Base-by-base conservation (phyloP, 805 yeast species). In the Cyberlindnera japonica region DNA sequence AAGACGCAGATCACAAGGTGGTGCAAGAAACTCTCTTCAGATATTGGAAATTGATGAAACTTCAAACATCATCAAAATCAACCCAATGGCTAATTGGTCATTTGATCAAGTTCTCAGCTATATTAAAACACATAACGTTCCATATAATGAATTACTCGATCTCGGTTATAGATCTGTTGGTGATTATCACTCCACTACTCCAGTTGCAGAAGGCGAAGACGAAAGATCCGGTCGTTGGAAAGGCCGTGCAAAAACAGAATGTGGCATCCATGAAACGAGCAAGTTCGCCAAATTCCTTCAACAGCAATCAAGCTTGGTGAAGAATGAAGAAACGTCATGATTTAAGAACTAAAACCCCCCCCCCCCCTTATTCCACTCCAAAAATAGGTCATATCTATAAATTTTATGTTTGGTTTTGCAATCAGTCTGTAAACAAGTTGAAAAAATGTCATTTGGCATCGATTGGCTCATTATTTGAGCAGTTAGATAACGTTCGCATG, bases 211-310 rank as follows among this genome's bases (percentile, higher is more conserved):
- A 33, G 96, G 95, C 9, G 97, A 88, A 58, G 97, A 91, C 57
- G 98, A 91, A 62, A 75, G 98, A 49, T 79, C 93, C n/a, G 98
- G 98, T 1, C 76, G 98, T 56, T 91, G 98, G 98, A 83, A 84
- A 68, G 97, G 96, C 2, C 75, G 83, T 59, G 73, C 79, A 10
- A 91, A 91, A 68, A 88, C 96, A 1, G 98, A 91, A 61, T 91
- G 98, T 65, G 98, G 98, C 3, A 89, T 91, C 39, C 98, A 91
- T 57, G 84, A 82, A 53, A 77, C 90, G 1, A 74, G 81, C 19
- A 76, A 84, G 47, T 91, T 84, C 58, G 78, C 84, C 0, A 71
- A 84, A 55, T 83, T 64, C 52, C 58, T 81, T 43, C 57, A 63
- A 37, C 45, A 47, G 34, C 49, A 46, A 15, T 21, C 23, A 14